Evolutionary conservation across 1,139 yeast species (phyloP).

Genomic region (Insectozyma bohioensis): DNA sequence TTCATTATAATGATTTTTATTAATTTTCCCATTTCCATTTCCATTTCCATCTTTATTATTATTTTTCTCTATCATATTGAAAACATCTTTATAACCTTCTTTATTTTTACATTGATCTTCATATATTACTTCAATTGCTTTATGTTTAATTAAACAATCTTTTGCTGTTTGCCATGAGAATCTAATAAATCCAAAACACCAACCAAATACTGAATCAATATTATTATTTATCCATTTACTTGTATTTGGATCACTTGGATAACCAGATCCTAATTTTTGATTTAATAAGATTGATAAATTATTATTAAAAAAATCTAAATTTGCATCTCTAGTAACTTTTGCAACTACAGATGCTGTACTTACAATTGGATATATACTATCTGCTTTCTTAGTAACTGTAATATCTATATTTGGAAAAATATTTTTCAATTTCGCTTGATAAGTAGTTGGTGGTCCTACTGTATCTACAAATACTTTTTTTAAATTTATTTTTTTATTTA

Average conservation of each 20-base stretch:
- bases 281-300: constrained; percentile 23
- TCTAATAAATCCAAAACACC: constrained; percentile 73
- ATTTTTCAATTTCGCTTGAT: constrained; percentile 69
- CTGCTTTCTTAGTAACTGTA: constrained; percentile 95
- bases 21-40: too few relatives aligned
- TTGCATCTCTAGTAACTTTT: constrained; percentile 87
- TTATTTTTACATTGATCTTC: constrained; percentile 35
- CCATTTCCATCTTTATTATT: not conserved
- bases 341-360: constrained; percentile 98
- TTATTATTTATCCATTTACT: constrained; percentile 62
- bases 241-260: constrained; percentile 91
- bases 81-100: constrained; percentile 33
- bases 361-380: constrained; percentile 89
- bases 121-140: constrained; percentile 44
- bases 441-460: constrained; percentile 89
- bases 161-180: constrained; percentile 95
- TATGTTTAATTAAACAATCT: constrained; percentile 59
- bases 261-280: constrained; percentile 77
- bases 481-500: constrained; percentile 58
- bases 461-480: constrained; percentile 86
- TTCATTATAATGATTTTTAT: too few relatives aligned
- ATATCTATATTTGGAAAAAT: constrained; percentile 71
- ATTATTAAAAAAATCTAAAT: constrained; percentile 42
- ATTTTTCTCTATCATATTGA: constrained; percentile 14
- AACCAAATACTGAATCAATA: constrained; percentile 80